Percentiles rank a stretch among this genome's conserved stretches.
These are phyloP conservation scores for Wickerhamomyces sp. DNA, from an alignment of 1,139 yeast species.

Conservation along the genomic window DNA sequence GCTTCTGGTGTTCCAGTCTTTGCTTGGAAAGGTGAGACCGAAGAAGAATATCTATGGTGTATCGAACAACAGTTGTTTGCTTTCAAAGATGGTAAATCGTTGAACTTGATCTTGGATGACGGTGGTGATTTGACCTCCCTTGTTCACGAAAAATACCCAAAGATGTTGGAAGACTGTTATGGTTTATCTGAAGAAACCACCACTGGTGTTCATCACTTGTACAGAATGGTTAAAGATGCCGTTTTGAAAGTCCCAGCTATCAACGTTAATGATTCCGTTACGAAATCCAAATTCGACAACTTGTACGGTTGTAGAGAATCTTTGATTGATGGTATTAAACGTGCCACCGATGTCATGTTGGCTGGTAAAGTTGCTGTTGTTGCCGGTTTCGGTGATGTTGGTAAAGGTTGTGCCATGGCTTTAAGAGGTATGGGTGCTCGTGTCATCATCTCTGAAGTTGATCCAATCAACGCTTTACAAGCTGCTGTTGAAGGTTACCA, in stretches of 20 bases:
- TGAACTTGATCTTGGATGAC: conserved; percentile 97
- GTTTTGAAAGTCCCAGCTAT: conserved; percentile 97
- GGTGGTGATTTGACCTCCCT: conserved; percentile 99
- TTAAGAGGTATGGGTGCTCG: conserved; percentile 99
- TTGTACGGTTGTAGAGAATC: conserved; percentile 99
- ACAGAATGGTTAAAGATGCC: conserved; percentile 91
- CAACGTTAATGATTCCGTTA: conserved; percentile 98
- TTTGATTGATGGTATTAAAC: conserved; percentile 96
- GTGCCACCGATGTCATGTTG: conserved; percentile 99
- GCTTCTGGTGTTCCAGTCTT: conserved; percentile 99
- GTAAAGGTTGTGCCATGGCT: conserved; percentile 99
- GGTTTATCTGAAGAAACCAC: conserved; percentile 99
- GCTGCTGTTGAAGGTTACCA: conserved; percentile 99
- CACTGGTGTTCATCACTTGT: conserved; percentile 99
- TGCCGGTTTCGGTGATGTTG: conserved; percentile 99
- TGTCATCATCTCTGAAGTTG: conserved; percentile 95
- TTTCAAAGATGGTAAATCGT: conserved; percentile 93
- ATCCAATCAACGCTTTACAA: conserved; percentile 98
- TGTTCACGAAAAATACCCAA: conserved; percentile 98
- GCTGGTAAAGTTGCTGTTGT: conserved; percentile 99
- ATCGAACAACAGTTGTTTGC: conserved; percentile 98
- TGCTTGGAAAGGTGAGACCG: conserved; percentile 99
- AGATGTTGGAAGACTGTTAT: conserved; percentile 89
- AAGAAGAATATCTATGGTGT: conserved; percentile 99
- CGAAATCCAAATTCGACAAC: conserved; percentile 99